A percentile compares a stretch with the other conserved stretches of the same genome.
These are phyloP conservation scores for Vaccinium vitisidaea DNA, from an alignment of 148 eudicot genomes.

Conservation along the genomic window DNA sequence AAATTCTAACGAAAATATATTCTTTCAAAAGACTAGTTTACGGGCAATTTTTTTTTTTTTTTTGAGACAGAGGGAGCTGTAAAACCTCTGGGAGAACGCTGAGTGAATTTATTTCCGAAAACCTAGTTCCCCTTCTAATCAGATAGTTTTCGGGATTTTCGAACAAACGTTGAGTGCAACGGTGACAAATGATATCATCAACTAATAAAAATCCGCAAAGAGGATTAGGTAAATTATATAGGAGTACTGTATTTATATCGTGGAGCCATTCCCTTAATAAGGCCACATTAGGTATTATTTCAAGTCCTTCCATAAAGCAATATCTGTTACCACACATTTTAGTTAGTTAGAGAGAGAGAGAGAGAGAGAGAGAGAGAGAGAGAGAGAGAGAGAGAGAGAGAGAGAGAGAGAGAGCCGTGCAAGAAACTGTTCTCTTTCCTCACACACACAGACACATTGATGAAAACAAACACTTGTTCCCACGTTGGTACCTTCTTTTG, in stretches of 20 bases:
- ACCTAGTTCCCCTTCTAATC: too few relatives aligned
- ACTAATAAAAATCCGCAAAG: too few relatives aligned
- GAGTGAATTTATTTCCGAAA: too few relatives aligned
- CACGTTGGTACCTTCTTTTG: conserved; percentile 10
- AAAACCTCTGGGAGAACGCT: too few relatives aligned
- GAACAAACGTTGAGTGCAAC: too few relatives aligned
- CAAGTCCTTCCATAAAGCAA: conserved; percentile 34
- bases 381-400: background rate
- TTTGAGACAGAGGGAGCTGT: too few relatives aligned
- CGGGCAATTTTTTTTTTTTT: too few relatives aligned
- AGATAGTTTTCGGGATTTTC: too few relatives aligned
- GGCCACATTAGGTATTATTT: conserved; percentile 27
- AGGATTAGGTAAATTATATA: too few relatives aligned
- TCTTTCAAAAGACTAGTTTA: too few relatives aligned
- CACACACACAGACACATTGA: background rate
- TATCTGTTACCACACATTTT: conserved; percentile 27
- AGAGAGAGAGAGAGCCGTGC: conserved; percentile 15
- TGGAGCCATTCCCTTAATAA: conserved; percentile 19
- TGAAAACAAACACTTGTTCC: conserved; percentile 11
- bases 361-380: background rate
- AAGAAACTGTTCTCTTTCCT: conserved; percentile 7
- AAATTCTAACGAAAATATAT: too few relatives aligned
- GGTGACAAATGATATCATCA: too few relatives aligned
- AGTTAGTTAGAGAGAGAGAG: background rate
- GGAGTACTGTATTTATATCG: background rate